Evolutionary conservation across 441 rosid species (phyloP), one percentile per base, ranked within the genome.

Genomic region (Gossypium lobatum): DNA sequence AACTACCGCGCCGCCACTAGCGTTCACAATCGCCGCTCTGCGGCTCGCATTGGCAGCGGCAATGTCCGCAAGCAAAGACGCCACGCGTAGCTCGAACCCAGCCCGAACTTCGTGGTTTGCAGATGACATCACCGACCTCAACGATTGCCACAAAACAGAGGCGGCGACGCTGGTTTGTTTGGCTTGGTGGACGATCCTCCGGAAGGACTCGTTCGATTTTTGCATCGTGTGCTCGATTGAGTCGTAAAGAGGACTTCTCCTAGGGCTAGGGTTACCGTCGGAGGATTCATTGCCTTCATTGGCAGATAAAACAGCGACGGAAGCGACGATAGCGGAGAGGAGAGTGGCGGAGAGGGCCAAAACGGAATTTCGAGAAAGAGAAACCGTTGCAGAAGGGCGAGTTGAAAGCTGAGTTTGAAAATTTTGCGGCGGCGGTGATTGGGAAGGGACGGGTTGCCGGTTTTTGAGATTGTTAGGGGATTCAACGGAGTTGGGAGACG

Each of bases 51-150:
- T 95, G 0, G 96, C 98, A 0, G 96, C 89, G 0, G 96, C 88
- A 54, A 95, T 93, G 75, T 95, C 99, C 0, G 97, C 98, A 71
- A 95, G 76, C 64, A 95, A 79, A 4, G 98, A 88, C 34, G 98
- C 99, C 39, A 95, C 99, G 0, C 96, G 88, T 5, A 93, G 81
- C 85, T 91, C 97, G 53, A 95, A 93, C 6, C 99, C 99, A 1
- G 83, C 87, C 79, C 97, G 85, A 20, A 95, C 96, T 79, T 91
- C 99, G 39, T 95, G 93, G 75, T 95, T 95, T 1, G 99, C 99
- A 2, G 92, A 89, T 0, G 99, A 95, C 28, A 95, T 80, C 17
- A 95, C 96, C 61, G 99, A 93, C 71, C 88, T 83, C 57, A 95
- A 80, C 31, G 98, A 93, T 77, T 95, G 95, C 99, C 97, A 93